A percentile compares a stretch with the other conserved stretches of the same genome.
Evolutionary conservation across 2,329 filamentous ascomycete genomes (phyloP).

Genomic region (Periglandula ipomoeae): DNA sequence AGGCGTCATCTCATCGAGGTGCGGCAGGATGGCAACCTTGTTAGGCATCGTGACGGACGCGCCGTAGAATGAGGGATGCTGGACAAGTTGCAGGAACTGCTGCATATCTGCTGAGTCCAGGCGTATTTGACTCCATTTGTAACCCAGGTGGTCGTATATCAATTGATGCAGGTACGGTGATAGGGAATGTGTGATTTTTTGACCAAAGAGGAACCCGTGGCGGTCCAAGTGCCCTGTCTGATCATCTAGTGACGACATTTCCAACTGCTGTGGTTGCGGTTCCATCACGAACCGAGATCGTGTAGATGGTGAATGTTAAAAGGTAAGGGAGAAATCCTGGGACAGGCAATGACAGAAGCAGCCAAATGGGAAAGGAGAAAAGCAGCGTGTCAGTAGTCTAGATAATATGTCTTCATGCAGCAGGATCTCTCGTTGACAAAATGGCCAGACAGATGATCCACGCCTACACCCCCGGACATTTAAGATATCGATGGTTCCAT

Average conservation of each 20-base stretch:
- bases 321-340: no score
- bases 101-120: conserved; percentile 43
- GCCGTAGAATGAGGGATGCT: conserved; percentile 54
- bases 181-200: conserved; percentile 45
- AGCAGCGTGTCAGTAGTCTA: no score
- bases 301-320: background rate
- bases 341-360: no score
- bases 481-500: no score
- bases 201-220: conserved; percentile 48
- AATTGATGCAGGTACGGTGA: conserved; percentile 46
- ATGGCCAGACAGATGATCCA: no score
- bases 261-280: background rate
- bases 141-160: conserved; percentile 40
- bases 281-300: background rate
- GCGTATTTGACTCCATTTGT: conserved; percentile 42
- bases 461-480: no score
- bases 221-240: conserved; percentile 25
- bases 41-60: conserved; percentile 70
- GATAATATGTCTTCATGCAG: no score
- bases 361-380: no score
- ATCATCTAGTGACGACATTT: background rate
- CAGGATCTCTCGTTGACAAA: no score
- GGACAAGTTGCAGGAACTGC: conserved; percentile 40
- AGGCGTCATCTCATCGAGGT: conserved; percentile 64
- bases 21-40: conserved; percentile 66